phyloP scores from a whole-genome alignment of 2,329 filamentous ascomycete species.

The Colletotrichum phormii region DNA sequence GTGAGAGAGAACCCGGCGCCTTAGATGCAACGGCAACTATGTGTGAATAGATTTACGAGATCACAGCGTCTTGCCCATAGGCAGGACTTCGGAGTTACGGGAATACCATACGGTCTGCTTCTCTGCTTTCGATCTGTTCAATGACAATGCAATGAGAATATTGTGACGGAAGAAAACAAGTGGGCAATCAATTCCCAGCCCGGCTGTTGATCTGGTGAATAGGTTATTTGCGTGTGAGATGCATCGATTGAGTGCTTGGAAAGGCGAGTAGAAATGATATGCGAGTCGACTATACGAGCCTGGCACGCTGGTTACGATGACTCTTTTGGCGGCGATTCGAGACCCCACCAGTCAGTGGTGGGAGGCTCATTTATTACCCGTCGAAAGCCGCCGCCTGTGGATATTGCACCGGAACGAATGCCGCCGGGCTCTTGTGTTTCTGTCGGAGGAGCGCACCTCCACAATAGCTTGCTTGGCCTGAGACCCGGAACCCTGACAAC shows the following conservation, averaged over 20 bases:
- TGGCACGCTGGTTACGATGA: background rate
- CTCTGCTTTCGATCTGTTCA: conserved; percentile 29
- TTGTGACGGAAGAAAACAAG: background rate
- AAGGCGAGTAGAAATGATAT: background rate
- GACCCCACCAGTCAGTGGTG: background rate
- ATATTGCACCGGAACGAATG: conserved; percentile 15
- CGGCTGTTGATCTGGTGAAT: background rate
- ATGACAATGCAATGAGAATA: conserved; percentile 12
- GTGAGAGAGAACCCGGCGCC: conserved; percentile 91
- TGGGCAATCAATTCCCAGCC: background rate
- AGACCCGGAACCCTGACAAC: conserved; percentile 29
- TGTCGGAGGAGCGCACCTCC: conserved; percentile 17
- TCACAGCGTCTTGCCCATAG: conserved; percentile 16
- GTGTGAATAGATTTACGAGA: conserved; percentile 11
- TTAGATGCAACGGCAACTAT: conserved; percentile 49
- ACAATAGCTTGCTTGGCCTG: conserved; percentile 31
- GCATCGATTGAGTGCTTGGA: background rate
- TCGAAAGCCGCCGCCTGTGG: conserved; percentile 16
- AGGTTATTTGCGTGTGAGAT: background rate
- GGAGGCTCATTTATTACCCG: conserved; percentile 12
- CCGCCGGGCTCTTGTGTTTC: background rate
- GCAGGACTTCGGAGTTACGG: conserved; percentile 33
- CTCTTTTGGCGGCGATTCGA: conserved; percentile 1
- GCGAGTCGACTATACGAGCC: background rate
- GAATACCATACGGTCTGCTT: conserved; percentile 37